A percentile compares a stretch with the other conserved stretches of the same genome.
Evolutionary conservation across 768 basidiomycete genomes (phyloP).

Genomic region (Terana coerulea): DNA sequence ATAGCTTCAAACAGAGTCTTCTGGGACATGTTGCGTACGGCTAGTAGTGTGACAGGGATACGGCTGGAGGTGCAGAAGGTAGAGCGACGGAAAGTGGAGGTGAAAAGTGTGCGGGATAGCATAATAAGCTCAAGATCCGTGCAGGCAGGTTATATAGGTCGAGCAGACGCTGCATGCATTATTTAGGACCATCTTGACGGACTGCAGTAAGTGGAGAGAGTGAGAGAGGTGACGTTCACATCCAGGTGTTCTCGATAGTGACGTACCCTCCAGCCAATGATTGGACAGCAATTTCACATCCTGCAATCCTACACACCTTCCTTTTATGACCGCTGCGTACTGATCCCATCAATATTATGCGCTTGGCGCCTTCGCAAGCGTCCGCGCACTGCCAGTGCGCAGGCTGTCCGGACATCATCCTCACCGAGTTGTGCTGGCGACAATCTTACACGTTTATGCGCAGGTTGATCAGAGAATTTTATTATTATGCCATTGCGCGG

Average conservation of each 20-base stretch:
- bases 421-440: background rate
- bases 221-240: background rate
- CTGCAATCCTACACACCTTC: background rate
- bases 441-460: background rate
- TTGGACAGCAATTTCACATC: background rate
- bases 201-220: background rate
- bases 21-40: slow-evolving; percentile 20
- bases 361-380: background rate
- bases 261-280: slow-evolving; percentile 7
- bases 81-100: background rate
- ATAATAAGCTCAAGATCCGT: background rate
- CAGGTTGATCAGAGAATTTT: background rate
- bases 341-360: slow-evolving; percentile 2
- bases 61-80: background rate
- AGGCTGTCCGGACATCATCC: background rate
- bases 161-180: background rate
- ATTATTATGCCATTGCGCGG: background rate
- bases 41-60: background rate
- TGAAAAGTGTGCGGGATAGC: background rate
- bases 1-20: slow-evolving; percentile 39
- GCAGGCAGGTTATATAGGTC: background rate
- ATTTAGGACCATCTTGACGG: background rate
- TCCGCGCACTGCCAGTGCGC: background rate
- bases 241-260: too few relatives aligned
- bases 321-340: background rate